Evolutionary conservation across 2,329 filamentous ascomycete species (phyloP).

Genomic region (Pseudogymnoascus sp.): DNA sequence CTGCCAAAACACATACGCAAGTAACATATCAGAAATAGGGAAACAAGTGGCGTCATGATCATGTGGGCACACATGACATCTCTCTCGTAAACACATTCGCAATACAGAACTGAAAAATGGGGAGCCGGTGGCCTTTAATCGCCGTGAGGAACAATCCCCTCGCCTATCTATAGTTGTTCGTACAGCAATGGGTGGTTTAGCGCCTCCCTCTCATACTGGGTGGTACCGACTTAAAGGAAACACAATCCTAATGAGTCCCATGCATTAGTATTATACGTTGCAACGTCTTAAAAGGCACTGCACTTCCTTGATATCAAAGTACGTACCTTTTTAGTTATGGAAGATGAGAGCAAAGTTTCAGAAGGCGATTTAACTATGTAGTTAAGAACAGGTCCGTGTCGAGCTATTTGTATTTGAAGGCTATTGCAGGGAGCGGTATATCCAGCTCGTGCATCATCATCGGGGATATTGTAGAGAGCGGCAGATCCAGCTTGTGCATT

Average conservation of each 20-base stretch:
- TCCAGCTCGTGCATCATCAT: background rate
- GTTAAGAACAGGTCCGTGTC: too few relatives aligned
- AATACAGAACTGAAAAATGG: background rate
- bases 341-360: background rate
- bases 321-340: background rate
- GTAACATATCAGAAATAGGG: background rate
- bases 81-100: background rate
- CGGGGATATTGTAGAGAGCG: background rate
- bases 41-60: background rate
- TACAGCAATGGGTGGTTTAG: background rate
- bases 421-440: background rate
- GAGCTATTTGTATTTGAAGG: background rate
- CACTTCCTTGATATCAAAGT: background rate
- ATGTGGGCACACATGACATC: background rate
- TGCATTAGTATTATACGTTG: background rate
- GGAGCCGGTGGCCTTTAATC: background rate
- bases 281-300: background rate
- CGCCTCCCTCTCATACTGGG: background rate
- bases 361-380: background rate
- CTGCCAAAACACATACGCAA: background rate
- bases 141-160: background rate
- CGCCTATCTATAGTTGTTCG: background rate
- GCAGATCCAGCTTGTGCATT: background rate
- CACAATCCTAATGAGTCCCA: background rate
- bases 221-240: background rate